phyloP scores from a whole-genome alignment of 2,329 filamentous ascomycete species.

The Chaetomium sp. region DNA sequence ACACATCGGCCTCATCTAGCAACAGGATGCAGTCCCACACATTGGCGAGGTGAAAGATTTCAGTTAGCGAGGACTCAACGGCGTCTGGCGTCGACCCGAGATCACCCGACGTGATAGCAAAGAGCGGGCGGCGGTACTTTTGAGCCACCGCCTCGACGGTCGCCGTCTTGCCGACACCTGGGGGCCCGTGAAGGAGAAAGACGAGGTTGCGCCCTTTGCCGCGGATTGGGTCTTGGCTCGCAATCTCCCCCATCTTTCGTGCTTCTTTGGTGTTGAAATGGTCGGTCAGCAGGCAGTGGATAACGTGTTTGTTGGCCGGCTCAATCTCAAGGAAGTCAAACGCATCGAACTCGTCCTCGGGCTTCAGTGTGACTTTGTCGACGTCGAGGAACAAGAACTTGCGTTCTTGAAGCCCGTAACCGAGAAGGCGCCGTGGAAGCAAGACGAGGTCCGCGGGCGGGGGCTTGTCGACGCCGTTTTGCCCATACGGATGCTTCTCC shows the following conservation, averaged over 20 bases:
- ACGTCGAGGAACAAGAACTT: neutral
- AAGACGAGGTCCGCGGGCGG: neutral
- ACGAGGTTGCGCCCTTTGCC: constrained; percentile 23
- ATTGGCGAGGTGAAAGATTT: constrained; percentile 14
- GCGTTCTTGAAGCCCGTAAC: neutral
- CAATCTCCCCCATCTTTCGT: neutral
- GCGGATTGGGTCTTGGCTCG: constrained; percentile 14
- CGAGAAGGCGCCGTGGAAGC: neutral
- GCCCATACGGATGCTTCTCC: neutral
- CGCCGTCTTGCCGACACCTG: constrained; percentile 23
- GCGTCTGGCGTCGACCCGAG: constrained; percentile 6
- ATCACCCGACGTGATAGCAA: constrained; percentile 16
- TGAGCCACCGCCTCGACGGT: constrained; percentile 21
- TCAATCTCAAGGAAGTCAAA: constrained; percentile 1
- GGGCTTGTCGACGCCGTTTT: neutral
- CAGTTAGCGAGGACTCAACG: constrained; percentile 15
- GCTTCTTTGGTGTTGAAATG: constrained; percentile 12
- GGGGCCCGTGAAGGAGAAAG: constrained; percentile 21
- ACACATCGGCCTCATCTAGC: constrained; percentile 27
- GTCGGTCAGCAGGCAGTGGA: neutral
- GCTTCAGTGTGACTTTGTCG: neutral
- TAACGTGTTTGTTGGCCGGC: neutral
- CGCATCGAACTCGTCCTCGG: neutral
- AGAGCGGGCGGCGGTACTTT: constrained; percentile 19
- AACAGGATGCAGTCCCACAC: constrained; percentile 18